These are phyloP conservation scores for Cymbopogon flexuosus DNA, from an alignment of 202 grass and related monocot genomes.

Conservation along the genomic window DNA sequence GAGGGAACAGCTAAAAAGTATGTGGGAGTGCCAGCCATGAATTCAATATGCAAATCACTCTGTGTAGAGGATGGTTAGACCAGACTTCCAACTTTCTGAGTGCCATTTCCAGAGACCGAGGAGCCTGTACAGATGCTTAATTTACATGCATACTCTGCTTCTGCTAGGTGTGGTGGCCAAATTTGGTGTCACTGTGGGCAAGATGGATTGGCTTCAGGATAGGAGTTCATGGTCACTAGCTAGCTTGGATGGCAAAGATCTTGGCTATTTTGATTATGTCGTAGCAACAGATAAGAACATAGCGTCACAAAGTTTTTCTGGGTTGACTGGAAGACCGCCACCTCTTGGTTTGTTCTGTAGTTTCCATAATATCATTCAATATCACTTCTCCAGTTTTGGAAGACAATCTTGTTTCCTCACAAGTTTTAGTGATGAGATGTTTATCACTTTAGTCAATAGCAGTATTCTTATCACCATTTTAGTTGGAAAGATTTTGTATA, in stretches of 20 bases:
- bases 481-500: not conserved
- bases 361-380: not conserved
- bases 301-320: slow-evolving; percentile 57
- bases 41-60: slow-evolving; percentile 82
- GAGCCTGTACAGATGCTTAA: not conserved
- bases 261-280: slow-evolving; percentile 73
- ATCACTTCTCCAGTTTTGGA: not conserved
- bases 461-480: not conserved
- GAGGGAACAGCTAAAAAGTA: slow-evolving; percentile 62
- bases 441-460: not conserved
- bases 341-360: slow-evolving; percentile 61
- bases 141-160: slow-evolving; percentile 6
- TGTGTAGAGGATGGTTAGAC: slow-evolving; percentile 66
- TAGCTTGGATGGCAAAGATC: slow-evolving; percentile 74
- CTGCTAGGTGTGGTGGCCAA: slow-evolving; percentile 65
- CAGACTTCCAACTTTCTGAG: not conserved
- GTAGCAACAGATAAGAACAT: slow-evolving; percentile 78
- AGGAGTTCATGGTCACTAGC: slow-evolving; percentile 62
- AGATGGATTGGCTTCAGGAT: slow-evolving; percentile 75
- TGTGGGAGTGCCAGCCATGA: slow-evolving; percentile 85
- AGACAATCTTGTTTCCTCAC: not conserved
- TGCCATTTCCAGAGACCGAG: not conserved
- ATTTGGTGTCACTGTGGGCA: slow-evolving; percentile 82
- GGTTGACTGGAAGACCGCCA: slow-evolving; percentile 57
- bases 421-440: not conserved